phyloP scores from a whole-genome alignment of 1,284 basidiomycete species.

The Trichosporon faecale region DNA sequence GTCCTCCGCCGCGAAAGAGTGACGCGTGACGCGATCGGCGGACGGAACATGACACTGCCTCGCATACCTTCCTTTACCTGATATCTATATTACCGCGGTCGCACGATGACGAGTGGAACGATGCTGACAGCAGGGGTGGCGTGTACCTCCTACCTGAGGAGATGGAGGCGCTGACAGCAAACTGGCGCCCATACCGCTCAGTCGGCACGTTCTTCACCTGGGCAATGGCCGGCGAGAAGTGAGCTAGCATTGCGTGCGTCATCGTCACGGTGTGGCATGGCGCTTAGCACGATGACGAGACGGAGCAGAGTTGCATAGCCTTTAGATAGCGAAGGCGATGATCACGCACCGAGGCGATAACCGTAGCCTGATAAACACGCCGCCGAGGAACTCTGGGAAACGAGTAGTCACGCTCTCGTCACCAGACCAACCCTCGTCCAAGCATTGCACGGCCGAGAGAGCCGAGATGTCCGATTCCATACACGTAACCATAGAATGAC shows the following conservation, averaged over 20 bases:
- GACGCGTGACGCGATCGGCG: not conserved
- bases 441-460: not conserved
- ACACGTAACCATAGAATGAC: not conserved
- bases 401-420: not conserved
- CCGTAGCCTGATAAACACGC: not conserved
- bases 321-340: too few relatives aligned
- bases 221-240: constrained; percentile 43
- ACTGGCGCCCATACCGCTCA: constrained; percentile 76
- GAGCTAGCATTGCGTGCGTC: not conserved
- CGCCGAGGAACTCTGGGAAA: not conserved
- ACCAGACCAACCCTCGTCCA: not conserved
- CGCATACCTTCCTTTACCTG: not conserved
- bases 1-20: not conserved
- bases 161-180: constrained; percentile 72
- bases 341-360: too few relatives aligned
- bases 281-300: not conserved
- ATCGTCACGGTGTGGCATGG: not conserved
- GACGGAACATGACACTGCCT: not conserved
- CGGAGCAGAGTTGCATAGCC: too few relatives aligned
- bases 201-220: constrained; percentile 58
- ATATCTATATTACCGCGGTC: too few relatives aligned
- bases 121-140: constrained; percentile 57
- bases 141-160: constrained; percentile 73
- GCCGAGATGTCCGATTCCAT: not conserved
- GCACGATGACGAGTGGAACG: not conserved